Evolutionary conservation across 345 rosid genomes (phyloP).

Genomic region (Chamaenerion angustifolium): DNA sequence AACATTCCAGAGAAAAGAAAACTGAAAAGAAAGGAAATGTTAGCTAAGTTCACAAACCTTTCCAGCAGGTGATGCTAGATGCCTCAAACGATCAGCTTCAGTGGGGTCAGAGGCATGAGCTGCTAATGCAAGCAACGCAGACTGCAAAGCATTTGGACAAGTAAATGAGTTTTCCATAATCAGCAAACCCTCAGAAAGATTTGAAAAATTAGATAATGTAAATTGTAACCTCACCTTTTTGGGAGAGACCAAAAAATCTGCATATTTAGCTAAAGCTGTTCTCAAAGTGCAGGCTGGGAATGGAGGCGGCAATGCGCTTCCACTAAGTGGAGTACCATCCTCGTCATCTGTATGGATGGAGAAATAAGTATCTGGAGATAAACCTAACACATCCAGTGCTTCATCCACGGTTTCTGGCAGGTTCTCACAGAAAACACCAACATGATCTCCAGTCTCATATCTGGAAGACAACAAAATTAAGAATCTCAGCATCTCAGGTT

Average conservation of each 20-base stretch:
- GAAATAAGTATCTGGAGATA: conserved; percentile 51
- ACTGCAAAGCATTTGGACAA: conserved; percentile 20
- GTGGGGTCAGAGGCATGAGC: conserved; percentile 80
- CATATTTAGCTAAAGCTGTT: conserved; percentile 49
- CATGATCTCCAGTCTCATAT: conserved; percentile 64
- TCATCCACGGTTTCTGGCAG: conserved; percentile 60
- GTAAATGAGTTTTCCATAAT: neutral
- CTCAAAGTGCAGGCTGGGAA: conserved; percentile 76
- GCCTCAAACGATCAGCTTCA: conserved; percentile 52
- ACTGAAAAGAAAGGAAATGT: neutral
- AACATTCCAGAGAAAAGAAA: neutral
- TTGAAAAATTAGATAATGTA: neutral
- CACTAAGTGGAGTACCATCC: conserved; percentile 53
- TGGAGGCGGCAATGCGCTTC: conserved; percentile 64
- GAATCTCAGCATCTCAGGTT: too few relatives aligned
- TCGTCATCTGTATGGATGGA: conserved; percentile 65
- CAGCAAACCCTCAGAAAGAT: neutral
- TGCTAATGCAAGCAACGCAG: conserved; percentile 80
- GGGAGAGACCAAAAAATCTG: conserved; percentile 75
- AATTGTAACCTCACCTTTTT: conserved; percentile 35
- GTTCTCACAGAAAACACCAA: conserved; percentile 71
- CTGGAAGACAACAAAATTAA: conserved; percentile 19
- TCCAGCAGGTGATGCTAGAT: conserved; percentile 51
- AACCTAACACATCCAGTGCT: conserved; percentile 55
- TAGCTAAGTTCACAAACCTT: conserved; percentile 28